Evolutionary conservation across 2,329 filamentous ascomycete species (phyloP).

Genomic region (Paecilomyces fulvus): DNA sequence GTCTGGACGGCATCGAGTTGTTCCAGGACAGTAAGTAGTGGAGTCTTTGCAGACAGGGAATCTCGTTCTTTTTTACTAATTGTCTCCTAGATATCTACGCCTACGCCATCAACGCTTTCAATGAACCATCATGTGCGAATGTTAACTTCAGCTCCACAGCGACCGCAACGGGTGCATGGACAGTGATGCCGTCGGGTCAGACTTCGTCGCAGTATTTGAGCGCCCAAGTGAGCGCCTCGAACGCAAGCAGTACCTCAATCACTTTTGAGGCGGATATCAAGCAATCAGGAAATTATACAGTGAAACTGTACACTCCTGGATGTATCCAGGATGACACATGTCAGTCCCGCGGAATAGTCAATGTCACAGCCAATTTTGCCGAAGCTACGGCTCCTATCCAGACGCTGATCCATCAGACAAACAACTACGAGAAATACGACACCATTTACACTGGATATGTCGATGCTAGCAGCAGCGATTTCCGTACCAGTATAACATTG

Average conservation of each 20-base stretch:
- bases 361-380: constrained; percentile 65
- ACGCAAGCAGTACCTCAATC: constrained; percentile 56
- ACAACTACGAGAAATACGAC: constrained; percentile 95
- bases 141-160: constrained; percentile 57
- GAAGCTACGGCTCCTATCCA: constrained; percentile 44
- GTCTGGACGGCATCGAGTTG: constrained; percentile 76
- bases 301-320: constrained; percentile 87
- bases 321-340: constrained; percentile 76
- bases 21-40: constrained; percentile 58
- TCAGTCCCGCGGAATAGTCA: constrained; percentile 65
- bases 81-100: constrained; percentile 57
- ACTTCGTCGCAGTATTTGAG: constrained; percentile 73
- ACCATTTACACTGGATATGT: constrained; percentile 80
- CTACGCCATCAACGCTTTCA: constrained; percentile 80
- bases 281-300: constrained; percentile 83
- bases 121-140: constrained; percentile 72
- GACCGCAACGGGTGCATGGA: constrained; percentile 67
- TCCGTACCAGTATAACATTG: constrained; percentile 74
- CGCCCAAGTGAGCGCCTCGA: constrained; percentile 52
- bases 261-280: constrained; percentile 67
- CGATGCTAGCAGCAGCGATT: constrained; percentile 62
- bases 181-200: constrained; percentile 54
- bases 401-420: constrained; percentile 73
- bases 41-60: constrained; percentile 5
- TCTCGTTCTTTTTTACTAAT: constrained; percentile 6